Conservation (phyloP, 495 filamentous ascomycete species). For the Daldinia caldariorum region DNA sequence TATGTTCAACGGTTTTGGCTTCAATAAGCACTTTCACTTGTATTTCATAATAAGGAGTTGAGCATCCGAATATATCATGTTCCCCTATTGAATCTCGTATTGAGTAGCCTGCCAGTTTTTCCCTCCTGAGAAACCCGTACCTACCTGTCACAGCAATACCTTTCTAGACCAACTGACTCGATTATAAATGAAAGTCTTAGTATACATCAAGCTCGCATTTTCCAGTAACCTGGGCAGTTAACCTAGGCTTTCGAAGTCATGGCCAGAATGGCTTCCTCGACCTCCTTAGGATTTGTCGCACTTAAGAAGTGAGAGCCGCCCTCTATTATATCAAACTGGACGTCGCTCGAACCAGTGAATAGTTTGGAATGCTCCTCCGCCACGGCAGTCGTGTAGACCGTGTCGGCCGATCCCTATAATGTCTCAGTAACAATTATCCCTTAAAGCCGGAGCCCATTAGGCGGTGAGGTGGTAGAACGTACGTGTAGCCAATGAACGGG, state of each 20-base stretch:
- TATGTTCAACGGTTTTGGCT: neutral
- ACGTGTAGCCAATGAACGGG: constrained; percentile 73
- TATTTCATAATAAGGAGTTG: neutral
- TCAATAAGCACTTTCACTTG: neutral
- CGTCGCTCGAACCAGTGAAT: constrained; percentile 63
- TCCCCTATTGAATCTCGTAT: neutral
- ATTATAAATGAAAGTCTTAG: neutral
- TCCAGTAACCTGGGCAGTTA: neutral
- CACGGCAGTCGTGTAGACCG: constrained; percentile 58
- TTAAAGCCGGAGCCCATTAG: neutral
- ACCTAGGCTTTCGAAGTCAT: constrained; percentile 4
- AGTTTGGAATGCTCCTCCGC: constrained; percentile 66
- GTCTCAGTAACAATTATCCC: constrained; percentile 3
- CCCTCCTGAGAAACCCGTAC: neutral
- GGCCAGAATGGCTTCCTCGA: constrained; percentile 60
- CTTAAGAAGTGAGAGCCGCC: constrained; percentile 68
- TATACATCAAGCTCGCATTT: neutral
- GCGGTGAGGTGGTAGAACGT: constrained; percentile 33
- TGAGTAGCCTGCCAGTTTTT: neutral
- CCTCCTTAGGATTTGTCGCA: constrained; percentile 64
- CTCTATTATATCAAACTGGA: constrained; percentile 59
- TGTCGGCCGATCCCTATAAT: constrained; percentile 63
- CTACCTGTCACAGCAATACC: too few relatives aligned
- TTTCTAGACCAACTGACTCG: too few relatives aligned
- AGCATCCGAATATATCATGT: neutral